Evolutionary conservation across 306 rosid genomes (phyloP), one percentile per base, ranked within the genome.

Genomic region (Lathyrus aphaca): DNA sequence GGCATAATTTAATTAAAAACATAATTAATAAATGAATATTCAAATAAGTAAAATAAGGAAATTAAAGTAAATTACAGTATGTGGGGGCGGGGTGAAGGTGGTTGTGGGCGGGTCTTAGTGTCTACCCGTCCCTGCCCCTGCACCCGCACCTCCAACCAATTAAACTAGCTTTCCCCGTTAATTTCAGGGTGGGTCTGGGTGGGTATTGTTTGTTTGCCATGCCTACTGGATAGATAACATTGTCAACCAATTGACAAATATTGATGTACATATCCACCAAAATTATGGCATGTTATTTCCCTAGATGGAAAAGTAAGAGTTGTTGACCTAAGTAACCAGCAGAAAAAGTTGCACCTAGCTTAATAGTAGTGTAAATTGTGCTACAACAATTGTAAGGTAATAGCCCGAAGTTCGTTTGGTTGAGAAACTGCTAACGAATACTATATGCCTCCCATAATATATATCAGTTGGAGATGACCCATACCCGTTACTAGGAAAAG

Each of bases 371-470:
- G 29, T 60, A 62, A 71, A 70, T 68, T 15, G 13, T 18, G 51
- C 8, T 54, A 53, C 44, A 76, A 72, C 53, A 72, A 81, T 67
- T 15, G 61, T 58, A 38, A 81, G 58, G 48, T 18, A 13, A 66
- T n/a, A n/a, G 25, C 74, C 74, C 60, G 57, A 69, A 18, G 15
- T 25, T 53, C 19, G 7, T 43, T 45, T 40, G 15, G 37, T 45
- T 15, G 25, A 49, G 55, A 30, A 21, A 62, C 43, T 25, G 64
- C 51, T 42, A 75, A 25, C 4, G 57, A 45, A 48, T 32, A 68
- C 30, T 42, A 74, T 56, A 49, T 57, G 77, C 58, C 44, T 8
- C 62, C 25, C 16, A 60, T 25, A 61, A 68, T 15, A 71, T 27
- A 27, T 65, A 40, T 23, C 35, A 37, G 17, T 49, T 35, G 21